Evolutionary conservation across 164 flowering plant genomes (phyloP).

Genomic region (Magnolia kwangsiensis): DNA sequence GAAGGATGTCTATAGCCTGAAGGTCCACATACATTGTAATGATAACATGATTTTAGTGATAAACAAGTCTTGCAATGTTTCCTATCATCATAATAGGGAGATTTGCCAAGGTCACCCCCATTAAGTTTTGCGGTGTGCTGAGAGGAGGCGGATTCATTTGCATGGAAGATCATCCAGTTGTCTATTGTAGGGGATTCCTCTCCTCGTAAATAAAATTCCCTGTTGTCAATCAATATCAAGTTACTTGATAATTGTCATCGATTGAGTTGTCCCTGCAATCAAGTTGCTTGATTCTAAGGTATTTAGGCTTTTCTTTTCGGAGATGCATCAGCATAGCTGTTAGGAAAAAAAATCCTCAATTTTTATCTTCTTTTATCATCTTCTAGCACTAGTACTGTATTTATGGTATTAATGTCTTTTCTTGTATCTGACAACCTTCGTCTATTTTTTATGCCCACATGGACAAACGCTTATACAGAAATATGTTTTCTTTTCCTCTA

Average conservation of each 20-base stretch:
- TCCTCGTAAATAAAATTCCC: background rate
- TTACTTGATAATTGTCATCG: background rate
- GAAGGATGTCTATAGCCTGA: no score
- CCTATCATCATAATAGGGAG: no score
- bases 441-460: no score
- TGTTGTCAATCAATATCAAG: background rate
- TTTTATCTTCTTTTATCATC: background rate
- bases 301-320: background rate
- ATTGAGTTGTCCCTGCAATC: background rate
- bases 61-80: no score
- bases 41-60: no score
- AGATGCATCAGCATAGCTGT: background rate
- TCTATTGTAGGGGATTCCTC: background rate
- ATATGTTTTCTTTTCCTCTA: no score
- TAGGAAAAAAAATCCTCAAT: background rate
- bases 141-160: background rate
- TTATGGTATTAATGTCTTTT: no score
- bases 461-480: no score
- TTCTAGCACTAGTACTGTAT: background rate
- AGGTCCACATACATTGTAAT: no score
- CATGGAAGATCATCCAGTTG: background rate
- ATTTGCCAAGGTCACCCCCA: no score
- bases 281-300: background rate
- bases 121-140: no score
- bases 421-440: no score